Conservation (phyloP, 2,329 filamentous ascomycete genomes). For the Microdochium paspali region DNA sequence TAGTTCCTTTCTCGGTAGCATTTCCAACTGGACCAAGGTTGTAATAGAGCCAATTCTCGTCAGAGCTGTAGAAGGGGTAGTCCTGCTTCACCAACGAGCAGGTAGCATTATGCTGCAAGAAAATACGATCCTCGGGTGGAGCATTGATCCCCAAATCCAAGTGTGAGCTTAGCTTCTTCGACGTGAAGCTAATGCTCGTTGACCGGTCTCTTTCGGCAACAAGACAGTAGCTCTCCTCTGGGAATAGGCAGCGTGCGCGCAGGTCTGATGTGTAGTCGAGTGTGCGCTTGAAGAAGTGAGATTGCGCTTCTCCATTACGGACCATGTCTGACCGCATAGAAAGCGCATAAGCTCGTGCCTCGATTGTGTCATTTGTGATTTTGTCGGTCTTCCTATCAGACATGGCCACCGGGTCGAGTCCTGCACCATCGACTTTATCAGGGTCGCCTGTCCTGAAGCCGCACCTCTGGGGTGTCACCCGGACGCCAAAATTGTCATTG, state of each 20-base stretch:
- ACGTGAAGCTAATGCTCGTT: background rate
- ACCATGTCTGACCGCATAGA: background rate
- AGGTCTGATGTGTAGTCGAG: background rate
- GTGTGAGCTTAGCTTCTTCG: background rate
- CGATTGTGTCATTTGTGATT: background rate
- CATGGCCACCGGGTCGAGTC: background rate
- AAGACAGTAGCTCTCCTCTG: background rate
- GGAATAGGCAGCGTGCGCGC: background rate
- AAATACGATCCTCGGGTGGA: background rate
- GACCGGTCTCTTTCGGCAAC: background rate
- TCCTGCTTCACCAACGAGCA: background rate
- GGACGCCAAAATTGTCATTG: too few species aligned
- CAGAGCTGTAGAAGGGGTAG: background rate
- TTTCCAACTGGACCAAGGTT: background rate
- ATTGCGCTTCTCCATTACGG: background rate
- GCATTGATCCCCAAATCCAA: background rate
- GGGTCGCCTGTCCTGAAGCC: background rate
- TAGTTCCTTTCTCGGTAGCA: background rate
- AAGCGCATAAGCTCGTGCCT: background rate
- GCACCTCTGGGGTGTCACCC: too few species aligned
- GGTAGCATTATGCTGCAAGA: background rate
- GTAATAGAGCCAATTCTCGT: background rate
- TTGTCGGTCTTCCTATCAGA: background rate
- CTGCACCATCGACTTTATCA: background rate
- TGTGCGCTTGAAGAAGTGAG: background rate